Evolutionary conservation across 192 early-diverging fungal genomes (phyloP), one percentile per base, ranked within the genome.

Genomic region (Podila epigama): DNA sequence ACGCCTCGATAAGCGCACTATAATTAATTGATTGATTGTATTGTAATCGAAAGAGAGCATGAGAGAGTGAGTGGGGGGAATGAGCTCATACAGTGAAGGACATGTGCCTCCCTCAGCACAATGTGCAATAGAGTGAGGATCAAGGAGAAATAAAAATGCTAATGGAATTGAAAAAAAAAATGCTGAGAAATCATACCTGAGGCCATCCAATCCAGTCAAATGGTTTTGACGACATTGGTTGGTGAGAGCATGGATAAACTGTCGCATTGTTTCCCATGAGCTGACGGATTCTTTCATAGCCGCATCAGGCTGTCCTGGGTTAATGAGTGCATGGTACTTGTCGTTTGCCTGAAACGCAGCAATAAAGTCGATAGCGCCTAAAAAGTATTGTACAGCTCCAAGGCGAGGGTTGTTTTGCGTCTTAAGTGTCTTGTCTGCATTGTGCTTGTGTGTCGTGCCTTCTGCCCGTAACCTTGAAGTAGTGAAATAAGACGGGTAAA

Each of bases 221-320:
- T 63, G 60, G 61, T 68, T 68, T n/a, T 59, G 56, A 31, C 60
- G 73, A 20, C 73, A 77, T 31, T 77, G 73, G n/a, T 58, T 68
- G n/a, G 66, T 77, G 34, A 77, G 50, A 0, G 73, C 48, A 59
- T 53, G 41, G 22, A 77, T 77, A 53, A 77, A 77, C 56, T 77
- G 73, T 41, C 73, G 73, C 73, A 77, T 77, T 15, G 66, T 77
- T 39, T 77, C 73, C 73, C 73, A 77, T 0, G 66, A 68, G 12
- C 50, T 63, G 35, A 77, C 68, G 3, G 73, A 77, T 13, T 68
- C 66, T 35, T 77, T 68, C 29, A 77, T 58, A 1, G 66, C 65
- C 41, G 64, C 34, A 31, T 77, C 73, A 27, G 66, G 65, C 6
- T 66, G 65, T 12, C 66, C 73, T 20, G 65, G 73, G 44, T 77